Base-by-base conservation (phyloP, 768 basidiomycete species). In the Polyporus arcularius region DNA sequence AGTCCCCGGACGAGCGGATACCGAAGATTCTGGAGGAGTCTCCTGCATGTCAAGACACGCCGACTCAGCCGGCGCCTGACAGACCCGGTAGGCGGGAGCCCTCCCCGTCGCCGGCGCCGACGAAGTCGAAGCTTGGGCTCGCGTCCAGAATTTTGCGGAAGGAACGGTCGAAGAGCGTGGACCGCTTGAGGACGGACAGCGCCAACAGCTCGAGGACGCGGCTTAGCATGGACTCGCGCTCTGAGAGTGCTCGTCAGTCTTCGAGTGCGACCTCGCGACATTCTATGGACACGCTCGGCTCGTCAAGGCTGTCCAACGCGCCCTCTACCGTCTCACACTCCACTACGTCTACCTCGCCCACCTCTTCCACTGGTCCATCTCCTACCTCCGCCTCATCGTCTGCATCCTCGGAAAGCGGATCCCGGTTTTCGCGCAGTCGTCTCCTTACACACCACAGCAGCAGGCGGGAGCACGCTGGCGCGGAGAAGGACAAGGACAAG, bases 71-170 rank as follows among this genome's bases (percentile, higher is more conserved):
- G 21, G 18, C 45, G 18, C 9, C 21, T 2, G 26, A 38, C 35
- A 47, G 31, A 6, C 53, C 35, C 6, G 35, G 26, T 16, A 52
- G 56, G 18, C 46, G 48, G n/a, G 52, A 39, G 35, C 16, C 57
- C 8, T 53, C 55, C 54, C 72, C 57, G n/a, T 38, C 53, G 9
- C 8, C 59, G 40, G 26, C 61, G 41, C 64, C 71, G 40, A 75
- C 76, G 30, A 74, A 74, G 45, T 80, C 80, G n/a, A 76, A 74
- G 40, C 66, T 82, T 53, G 76, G 75, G 28, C 65, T 82, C 42
- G 78, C 77, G 2, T 75, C 77, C 8, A 74, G 76, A 40, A 62
- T 85, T 26, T 70, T 85, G 48, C 82, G 80, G 60, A 78, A 80
- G 12, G 61, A 68, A 39, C 72, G 72, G 48, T 66, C 75, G 18